These are phyloP conservation scores for Starmerella tilneyi DNA, from an alignment of 805 yeast species.

Conservation along the genomic window DNA sequence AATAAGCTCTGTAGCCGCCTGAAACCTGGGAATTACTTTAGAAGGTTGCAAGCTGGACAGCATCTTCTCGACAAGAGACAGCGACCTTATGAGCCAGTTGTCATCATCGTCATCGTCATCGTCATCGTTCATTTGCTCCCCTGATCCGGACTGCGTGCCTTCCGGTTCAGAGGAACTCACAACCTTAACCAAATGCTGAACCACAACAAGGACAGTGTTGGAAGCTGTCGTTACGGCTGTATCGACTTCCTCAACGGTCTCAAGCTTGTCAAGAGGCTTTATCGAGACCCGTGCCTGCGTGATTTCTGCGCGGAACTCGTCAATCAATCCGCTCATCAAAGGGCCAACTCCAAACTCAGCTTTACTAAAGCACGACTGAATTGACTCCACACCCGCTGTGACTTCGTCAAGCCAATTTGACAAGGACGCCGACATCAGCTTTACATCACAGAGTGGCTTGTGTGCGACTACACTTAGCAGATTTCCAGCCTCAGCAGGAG, in stretches of 20 bases:
- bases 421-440: not conserved
- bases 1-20: constrained; percentile 33
- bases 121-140: too few species aligned
- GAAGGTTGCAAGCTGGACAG: constrained; percentile 38
- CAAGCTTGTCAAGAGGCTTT: not conserved
- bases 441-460: not conserved
- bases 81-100: constrained; percentile 53
- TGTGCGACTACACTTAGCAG: not conserved
- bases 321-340: not conserved
- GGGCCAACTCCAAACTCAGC: not conserved
- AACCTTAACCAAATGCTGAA: constrained; percentile 43
- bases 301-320: not conserved
- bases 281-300: not conserved
- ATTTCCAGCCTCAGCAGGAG: not conserved
- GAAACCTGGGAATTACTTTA: constrained; percentile 28
- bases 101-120: constrained; percentile 41
- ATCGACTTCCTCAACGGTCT: not conserved
- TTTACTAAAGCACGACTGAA: not conserved
- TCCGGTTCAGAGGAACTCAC: not conserved
- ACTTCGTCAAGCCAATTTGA: not conserved
- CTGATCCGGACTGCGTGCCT: too few species aligned
- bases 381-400: not conserved
- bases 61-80: constrained; percentile 37
- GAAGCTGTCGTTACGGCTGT: constrained; percentile 40
- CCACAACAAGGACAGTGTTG: constrained; percentile 51